Evolutionary conservation across 768 basidiomycete species (phyloP).

Genomic region (Lentinula edodes): DNA sequence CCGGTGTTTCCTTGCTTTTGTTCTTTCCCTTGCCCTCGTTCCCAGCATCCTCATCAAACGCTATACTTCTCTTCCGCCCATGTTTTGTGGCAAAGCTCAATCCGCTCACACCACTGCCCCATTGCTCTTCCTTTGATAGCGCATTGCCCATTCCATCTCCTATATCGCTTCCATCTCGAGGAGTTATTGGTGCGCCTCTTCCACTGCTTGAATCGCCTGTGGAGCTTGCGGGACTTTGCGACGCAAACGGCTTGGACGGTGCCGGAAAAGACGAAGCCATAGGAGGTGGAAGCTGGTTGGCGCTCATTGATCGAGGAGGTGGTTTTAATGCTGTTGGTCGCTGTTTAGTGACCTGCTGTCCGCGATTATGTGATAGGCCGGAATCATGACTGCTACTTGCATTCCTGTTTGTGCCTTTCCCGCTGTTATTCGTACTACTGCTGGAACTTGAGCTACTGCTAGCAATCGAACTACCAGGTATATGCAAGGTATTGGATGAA

Average conservation of each 20-base stretch:
- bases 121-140: slow-evolving; percentile 15
- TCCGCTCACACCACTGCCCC: slow-evolving; percentile 31
- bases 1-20: slow-evolving; percentile 32
- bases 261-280: not conserved
- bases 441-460: not conserved
- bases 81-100: slow-evolving; percentile 14
- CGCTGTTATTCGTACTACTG: not conserved
- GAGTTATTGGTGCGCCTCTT: slow-evolving; percentile 61
- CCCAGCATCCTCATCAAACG: slow-evolving; percentile 50
- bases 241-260: slow-evolving; percentile 55
- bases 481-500: not conserved
- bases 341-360: not conserved
- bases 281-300: not conserved
- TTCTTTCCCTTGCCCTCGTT: slow-evolving; percentile 14
- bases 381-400: not conserved
- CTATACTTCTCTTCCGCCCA: slow-evolving; percentile 56
- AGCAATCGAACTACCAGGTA: not conserved
- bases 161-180: slow-evolving; percentile 71
- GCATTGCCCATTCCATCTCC: slow-evolving; percentile 19
- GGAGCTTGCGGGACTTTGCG: slow-evolving; percentile 75
- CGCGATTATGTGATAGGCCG: not conserved
- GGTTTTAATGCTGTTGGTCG: not conserved
- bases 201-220: slow-evolving; percentile 83
- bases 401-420: too few relatives aligned
- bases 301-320: not conserved